Percentiles rank a stretch among this genome's conserved stretches.
Evolutionary conservation across 2,329 filamentous ascomycete species (phyloP).

Genomic region (Colletotrichum australisinense): DNA sequence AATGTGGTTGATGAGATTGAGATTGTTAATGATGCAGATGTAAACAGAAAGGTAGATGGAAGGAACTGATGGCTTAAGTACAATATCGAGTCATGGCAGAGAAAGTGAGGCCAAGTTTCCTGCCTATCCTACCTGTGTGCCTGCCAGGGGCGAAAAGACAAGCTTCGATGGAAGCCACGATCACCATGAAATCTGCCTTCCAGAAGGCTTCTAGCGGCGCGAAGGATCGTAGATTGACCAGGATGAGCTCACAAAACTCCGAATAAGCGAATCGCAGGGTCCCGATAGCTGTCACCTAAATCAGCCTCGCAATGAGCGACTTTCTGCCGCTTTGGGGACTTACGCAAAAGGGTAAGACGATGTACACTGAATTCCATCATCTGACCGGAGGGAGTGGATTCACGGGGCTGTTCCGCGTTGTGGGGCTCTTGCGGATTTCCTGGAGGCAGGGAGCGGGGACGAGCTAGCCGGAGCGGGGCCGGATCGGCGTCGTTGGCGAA

Average conservation of each 20-base stretch:
- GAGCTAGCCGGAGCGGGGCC: neutral
- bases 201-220: slow-evolving; percentile 19
- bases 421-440: neutral
- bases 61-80: neutral
- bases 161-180: neutral
- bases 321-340: neutral
- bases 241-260: neutral
- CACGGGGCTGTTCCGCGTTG: neutral
- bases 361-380: neutral
- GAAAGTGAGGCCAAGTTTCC: neutral
- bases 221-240: neutral
- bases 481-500: neutral
- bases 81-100: neutral
- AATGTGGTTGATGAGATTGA: neutral
- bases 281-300: neutral
- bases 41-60: neutral
- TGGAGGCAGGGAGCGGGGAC: neutral
- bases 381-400: neutral
- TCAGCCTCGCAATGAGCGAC: neutral
- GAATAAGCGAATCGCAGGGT: neutral
- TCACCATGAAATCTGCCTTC: slow-evolving; percentile 15
- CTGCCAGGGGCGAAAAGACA: neutral
- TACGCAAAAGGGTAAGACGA: neutral
- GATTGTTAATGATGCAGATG: neutral
- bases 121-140: neutral